phyloP scores from a whole-genome alignment of 192 early-diverging fungal genomes.

The Entophlyctis luteolus region DNA sequence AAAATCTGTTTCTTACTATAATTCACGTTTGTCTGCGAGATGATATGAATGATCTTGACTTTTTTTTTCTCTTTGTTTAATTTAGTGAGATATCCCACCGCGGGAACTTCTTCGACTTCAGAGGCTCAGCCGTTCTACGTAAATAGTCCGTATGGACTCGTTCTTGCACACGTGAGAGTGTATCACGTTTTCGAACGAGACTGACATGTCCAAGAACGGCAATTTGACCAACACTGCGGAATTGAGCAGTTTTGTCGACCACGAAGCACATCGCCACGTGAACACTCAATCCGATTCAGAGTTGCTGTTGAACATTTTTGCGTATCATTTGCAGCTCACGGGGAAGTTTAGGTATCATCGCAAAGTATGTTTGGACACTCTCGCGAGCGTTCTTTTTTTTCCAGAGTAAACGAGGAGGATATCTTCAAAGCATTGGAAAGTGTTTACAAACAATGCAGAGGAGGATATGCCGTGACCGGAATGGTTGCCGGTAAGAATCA shows the following conservation, averaged over 20 bases:
- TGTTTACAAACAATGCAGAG: conserved; percentile 77
- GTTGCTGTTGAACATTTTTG: conserved; percentile 95
- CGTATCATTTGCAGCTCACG: conserved; percentile 92
- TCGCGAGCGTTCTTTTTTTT: too few relatives aligned
- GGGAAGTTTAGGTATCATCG: conserved; percentile 88
- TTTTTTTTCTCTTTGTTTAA: background rate
- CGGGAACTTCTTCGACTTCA: conserved; percentile 89
- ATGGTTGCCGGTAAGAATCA: conserved; percentile 83
- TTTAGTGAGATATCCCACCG: conserved; percentile 96
- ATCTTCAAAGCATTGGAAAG: conserved; percentile 88
- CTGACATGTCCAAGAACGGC: conserved; percentile 70
- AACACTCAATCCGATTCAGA: conserved; percentile 99
- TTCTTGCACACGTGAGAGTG: conserved; percentile 80
- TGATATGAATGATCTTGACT: background rate
- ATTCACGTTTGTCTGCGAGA: background rate
- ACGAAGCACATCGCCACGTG: conserved; percentile 96
- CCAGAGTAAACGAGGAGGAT: conserved; percentile 95
- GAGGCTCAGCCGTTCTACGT: conserved; percentile 99
- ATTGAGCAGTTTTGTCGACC: conserved; percentile 83
- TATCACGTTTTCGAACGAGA: conserved; percentile 16
- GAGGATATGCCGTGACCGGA: conserved; percentile 91
- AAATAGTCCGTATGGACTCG: conserved; percentile 97
- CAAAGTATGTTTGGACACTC: too few relatives aligned
- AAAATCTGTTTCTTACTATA: background rate
- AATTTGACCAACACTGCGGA: conserved; percentile 94